Percentiles rank a stretch among this genome's conserved stretches.
These are phyloP conservation scores for Miamiensis avidus DNA, from an alignment of 169 alveolate genomes.

Conservation along the genomic window DNA sequence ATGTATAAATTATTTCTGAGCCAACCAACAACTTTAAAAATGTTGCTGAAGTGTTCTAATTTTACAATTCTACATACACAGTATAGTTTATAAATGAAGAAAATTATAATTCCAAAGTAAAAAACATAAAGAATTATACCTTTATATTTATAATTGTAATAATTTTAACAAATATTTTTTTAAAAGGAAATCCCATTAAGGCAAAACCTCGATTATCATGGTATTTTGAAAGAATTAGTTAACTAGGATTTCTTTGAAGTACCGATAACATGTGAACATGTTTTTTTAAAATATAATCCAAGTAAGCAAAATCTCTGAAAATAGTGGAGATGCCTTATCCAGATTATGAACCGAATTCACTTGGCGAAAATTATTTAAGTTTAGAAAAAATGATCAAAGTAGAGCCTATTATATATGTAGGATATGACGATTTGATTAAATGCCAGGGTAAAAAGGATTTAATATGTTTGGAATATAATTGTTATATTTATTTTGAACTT, in stretches of 20 bases:
- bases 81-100: neutral
- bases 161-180: no score
- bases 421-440: neutral
- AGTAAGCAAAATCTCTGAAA: neutral
- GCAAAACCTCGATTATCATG: no score
- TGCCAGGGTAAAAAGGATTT: neutral
- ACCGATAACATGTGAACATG: neutral
- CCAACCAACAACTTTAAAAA: no score
- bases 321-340: neutral
- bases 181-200: no score
- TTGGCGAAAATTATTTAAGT: neutral
- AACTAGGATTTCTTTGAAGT: neutral
- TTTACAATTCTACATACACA: neutral
- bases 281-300: no score
- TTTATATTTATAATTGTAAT: no score
- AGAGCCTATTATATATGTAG: no score
- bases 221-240: neutral
- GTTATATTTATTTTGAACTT: no score
- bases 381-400: neutral
- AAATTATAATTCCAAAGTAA: neutral
- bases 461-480: no score
- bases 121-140: no score
- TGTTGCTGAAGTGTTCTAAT: neutral
- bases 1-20: neutral
- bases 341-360: neutral